A percentile compares a stretch with the other conserved stretches of the same genome.
Conservation (phyloP, 495 filamentous ascomycete species). For the Neohortaea acidophila region DNA sequence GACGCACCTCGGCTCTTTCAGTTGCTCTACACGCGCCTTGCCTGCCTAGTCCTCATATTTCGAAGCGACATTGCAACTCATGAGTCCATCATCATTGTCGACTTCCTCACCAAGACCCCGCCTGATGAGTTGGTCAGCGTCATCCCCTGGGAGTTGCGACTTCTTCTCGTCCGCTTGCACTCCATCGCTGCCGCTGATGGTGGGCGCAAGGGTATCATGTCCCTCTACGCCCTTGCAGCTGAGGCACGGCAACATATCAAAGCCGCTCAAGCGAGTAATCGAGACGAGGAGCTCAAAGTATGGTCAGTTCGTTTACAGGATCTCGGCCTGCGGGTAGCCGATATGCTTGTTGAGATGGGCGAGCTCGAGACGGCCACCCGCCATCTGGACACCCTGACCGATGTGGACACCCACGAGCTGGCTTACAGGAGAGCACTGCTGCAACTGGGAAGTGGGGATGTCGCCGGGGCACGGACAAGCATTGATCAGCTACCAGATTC, state of each 20-base stretch:
- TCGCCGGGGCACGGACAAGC: constrained; percentile 45
- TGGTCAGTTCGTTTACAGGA: constrained; percentile 61
- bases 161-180: constrained; percentile 68
- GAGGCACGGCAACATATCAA: constrained; percentile 42
- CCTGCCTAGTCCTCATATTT: constrained; percentile 61
- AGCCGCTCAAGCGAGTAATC: constrained; percentile 9
- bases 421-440: constrained; percentile 46
- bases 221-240: constrained; percentile 71
- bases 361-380: constrained; percentile 62
- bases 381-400: constrained; percentile 39
- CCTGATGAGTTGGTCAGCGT: not conserved
- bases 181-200: constrained; percentile 66
- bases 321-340: constrained; percentile 61
- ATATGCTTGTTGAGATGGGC: constrained; percentile 79
- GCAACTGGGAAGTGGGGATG: constrained; percentile 60
- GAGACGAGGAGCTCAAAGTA: constrained; percentile 30
- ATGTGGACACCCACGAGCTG: constrained; percentile 22
- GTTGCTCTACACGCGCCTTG: constrained; percentile 67
- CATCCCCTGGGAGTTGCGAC: constrained; percentile 74
- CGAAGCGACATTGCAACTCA: constrained; percentile 59
- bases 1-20: constrained; percentile 53
- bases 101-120: constrained; percentile 43
- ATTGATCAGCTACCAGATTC: constrained; percentile 23
- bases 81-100: constrained; percentile 70
- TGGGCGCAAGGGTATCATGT: constrained; percentile 64